Evolutionary conservation across 306 rosid species (phyloP), one percentile per base, ranked within the genome.

Genomic region (Sicyos edulis): DNA sequence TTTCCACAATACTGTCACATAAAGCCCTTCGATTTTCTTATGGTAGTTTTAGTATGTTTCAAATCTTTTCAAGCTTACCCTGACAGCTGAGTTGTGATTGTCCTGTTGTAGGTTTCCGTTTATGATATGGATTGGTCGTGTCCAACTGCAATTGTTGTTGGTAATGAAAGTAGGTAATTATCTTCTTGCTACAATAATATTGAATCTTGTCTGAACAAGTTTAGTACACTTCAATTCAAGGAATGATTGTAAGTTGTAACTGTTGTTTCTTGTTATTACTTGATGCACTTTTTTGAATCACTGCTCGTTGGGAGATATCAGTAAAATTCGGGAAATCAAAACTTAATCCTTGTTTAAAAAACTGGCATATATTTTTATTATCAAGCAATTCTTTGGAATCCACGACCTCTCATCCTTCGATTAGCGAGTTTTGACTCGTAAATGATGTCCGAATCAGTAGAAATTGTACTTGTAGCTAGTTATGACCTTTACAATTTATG

Each of bases 81-180:
- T 17, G 64, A n/a, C 45, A 21, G 71, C 59, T 79, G 54, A 67
- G 74, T 53, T 54, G n/a, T 11, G 75, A 75, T 76, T 37, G 26
- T 80, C 76, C 74, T 66, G 14, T 54, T 71, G 6, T 66, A 93
- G 98, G 95, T 90, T 72, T 88, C 95, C 26, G 59, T 90, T 59
- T 86, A 88, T 76, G 92, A 87, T 66, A 80, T 93, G 84, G 95
- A 93, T 81, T 93, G 98, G 98, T 88, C 92, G 17, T 78, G 75
- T 70, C 97, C 98, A 65, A 90, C 96, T 66, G 92, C 98, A 64
- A 93, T 90, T 17, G 86, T 93, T 9, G 97, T 88, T 21, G 95
- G 97, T 58, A 90, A 90, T 69, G 98, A 93, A 82, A 87, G 85
- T 74, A 90, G 89, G 97, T 93, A 73, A 75, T 74, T 81, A 20